Evolutionary conservation across 768 basidiomycete genomes (phyloP), one percentile per base, ranked within the genome.

Genomic region (Agrocybe pediades): DNA sequence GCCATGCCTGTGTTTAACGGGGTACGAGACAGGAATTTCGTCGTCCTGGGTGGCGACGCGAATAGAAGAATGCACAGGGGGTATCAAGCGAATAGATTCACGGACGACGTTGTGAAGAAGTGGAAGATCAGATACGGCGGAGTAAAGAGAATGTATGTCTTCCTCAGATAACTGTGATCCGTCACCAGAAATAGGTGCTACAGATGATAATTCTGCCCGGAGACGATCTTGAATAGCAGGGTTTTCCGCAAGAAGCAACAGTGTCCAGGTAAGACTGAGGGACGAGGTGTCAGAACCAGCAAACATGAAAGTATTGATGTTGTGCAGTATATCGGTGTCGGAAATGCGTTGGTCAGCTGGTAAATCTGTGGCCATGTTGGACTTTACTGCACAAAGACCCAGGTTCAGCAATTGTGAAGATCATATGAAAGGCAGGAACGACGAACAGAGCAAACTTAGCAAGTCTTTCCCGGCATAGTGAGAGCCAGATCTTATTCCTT

Each of bases 211-310:
- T 63, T 97, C 94, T 1, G 75, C 66, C 13, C 92, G 86, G 5
- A 98, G 78, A 23, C 81, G 84, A 40, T 74, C 74, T 68, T 97
- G 95, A 13, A 86, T 66, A 1, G 74, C 74, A 0, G 85, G 85
- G 64, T 90, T 71, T 60, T 81, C 77, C 0, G 92, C 84, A 33
- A 97, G 80, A 15, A 90, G 73, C 53, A 85, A 74, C n/a, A 96
- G 68, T 1, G 86, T 85, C 94, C 95, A 97, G 0, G 90, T 90
- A 41, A 96, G 71, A 4, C 87, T 81, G 24, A 95, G 82, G 2
- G 90, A 89, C 9, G 88, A 88, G 0, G 92, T 92, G 62, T 95
- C 92, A 11, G 93, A 91, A 3, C 94, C 94, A 19, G 89, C 92
- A 65, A 94, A 92, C 78, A 94, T 84, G 67, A 95, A 90, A 0